phyloP scores from a whole-genome alignment of 169 alveolate genomes.

The Eimeria zaria region DNA sequence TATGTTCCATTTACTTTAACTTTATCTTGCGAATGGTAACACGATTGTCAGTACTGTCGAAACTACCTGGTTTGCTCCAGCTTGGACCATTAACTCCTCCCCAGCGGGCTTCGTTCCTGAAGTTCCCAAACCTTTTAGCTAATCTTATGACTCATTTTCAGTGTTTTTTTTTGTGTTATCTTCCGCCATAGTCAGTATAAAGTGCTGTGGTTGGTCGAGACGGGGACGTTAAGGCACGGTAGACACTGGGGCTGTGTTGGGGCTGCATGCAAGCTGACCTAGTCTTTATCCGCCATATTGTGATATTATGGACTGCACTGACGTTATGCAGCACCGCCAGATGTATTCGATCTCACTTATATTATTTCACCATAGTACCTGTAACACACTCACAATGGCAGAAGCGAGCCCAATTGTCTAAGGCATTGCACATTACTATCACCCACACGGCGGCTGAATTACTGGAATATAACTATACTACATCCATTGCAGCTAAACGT shows the following conservation, averaged over 20 bases:
- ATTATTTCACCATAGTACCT: neutral
- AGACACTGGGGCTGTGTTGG: neutral
- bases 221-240: neutral
- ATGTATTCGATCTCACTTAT: neutral
- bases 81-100: neutral
- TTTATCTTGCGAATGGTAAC: neutral
- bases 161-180: neutral
- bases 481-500: neutral
- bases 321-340: neutral
- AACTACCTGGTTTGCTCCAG: neutral
- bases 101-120: neutral
- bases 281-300: neutral
- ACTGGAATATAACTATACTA: neutral
- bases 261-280: neutral
- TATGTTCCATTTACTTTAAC: neutral
- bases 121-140: neutral
- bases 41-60: neutral
- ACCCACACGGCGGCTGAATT: neutral
- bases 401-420: neutral
- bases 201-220: neutral
- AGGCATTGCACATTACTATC: neutral
- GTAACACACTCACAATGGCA: neutral
- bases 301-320: neutral
- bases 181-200: neutral
- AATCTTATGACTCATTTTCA: neutral